Base-by-base conservation (phyloP, 345 rosid genomes). In the Heritiera littoralis region DNA sequence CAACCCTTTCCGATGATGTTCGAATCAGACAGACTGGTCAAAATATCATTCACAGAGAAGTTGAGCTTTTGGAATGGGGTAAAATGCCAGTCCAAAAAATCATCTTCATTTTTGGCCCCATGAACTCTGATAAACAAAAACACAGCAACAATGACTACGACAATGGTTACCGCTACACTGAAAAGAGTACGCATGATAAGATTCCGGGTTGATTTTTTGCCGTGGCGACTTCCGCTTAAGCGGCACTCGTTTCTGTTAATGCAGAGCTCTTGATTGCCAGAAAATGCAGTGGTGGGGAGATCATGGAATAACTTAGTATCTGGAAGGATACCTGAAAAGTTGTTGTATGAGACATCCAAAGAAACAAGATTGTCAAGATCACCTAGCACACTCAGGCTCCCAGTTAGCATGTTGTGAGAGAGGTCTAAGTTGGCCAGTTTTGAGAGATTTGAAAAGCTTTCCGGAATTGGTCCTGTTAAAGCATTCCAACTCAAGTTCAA, bases 31-130 rank as follows among this genome's bases (percentile, higher is more conserved):
- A 90, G 87, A 81, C 80, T 83, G 4, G 86, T 74, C 38, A 90
- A 79, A 1, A 90, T 76, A 52, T 92, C 93, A 11, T 74, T 72
- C 28, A 92, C 84, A 0, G 93, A 80, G 78, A 92, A 89, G 83
- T 90, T 85, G 3, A 90, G 88, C 87, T 90, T 92, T 67, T 87
- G 93, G 77, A 90, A 92, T 58, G 93, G 93, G 49, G 87, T 89
- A 52, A 92, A 88, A 60, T 88, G 83, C 96, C 92, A 87, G 54
- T 82, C 84, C 82, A 83, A 81, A 38, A 66, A 80, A 55, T 86
- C 90, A 68, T 83, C 91, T 40, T 78, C 84, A 41, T 83, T 73
- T 4, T 79, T 46, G 63, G 80, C 68, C 73, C 84, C 88, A 51
- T 55, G 79, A 65, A 75, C 77, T 81, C 80, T 87, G 78, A 87